Conservation (phyloP, 208 protist genomes). For the Leishmania turanica region DNA sequence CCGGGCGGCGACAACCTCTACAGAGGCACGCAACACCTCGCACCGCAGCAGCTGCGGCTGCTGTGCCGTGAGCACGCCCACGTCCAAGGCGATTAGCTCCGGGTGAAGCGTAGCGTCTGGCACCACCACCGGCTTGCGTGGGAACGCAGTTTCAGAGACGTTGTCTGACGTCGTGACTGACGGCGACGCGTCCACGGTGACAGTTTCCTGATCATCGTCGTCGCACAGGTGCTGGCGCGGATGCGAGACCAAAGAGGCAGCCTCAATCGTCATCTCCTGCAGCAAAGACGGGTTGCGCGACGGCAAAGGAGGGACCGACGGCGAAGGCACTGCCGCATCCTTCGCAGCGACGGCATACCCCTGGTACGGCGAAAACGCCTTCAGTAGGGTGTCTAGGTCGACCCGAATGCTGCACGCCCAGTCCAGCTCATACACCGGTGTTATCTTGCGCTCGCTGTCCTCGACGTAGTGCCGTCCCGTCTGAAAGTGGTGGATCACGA, state of each 20-base stretch:
- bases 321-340: neutral
- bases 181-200: neutral
- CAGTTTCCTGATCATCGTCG: neutral
- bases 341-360: neutral
- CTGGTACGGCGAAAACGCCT: constrained; percentile 17
- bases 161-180: neutral
- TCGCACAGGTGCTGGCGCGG: neutral
- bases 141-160: neutral
- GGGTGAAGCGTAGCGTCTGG: neutral
- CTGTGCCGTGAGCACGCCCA: neutral
- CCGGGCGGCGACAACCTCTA: constrained; percentile 23
- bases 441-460: constrained; percentile 17
- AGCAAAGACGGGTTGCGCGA: neutral
- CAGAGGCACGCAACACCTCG: constrained; percentile 14
- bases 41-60: constrained; percentile 7
- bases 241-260: neutral
- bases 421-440: constrained; percentile 63
- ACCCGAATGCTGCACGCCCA: constrained; percentile 54
- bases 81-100: neutral
- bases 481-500: constrained; percentile 63
- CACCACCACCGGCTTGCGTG: neutral
- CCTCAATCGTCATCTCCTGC: neutral
- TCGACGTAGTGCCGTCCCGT: constrained; percentile 68
- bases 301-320: neutral
- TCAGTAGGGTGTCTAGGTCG: constrained; percentile 30